Base-by-base conservation (phyloP, 768 basidiomycete genomes). In the Rhodocollybia butyracea region DNA sequence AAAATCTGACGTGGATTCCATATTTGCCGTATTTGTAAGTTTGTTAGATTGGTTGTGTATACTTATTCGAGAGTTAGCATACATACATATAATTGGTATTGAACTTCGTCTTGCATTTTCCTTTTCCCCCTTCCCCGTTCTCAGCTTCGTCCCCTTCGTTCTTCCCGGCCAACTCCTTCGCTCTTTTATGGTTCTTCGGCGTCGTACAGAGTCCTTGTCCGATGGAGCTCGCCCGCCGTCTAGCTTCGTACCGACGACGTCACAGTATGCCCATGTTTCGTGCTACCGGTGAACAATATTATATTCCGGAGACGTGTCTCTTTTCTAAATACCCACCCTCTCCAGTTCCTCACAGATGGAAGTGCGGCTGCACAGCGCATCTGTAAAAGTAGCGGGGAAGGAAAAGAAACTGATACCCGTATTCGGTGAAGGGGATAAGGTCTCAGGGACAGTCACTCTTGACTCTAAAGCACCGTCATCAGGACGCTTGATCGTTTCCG, bases 331-430 rank as follows among this genome's bases (percentile, higher is more conserved):
- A 21, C 31, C 22, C 42, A 43, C 19, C 34, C 21, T 40, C 22
- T 42, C 38, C 58, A 84, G 83, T 22, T 81, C 82, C 22, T 63
- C 76, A 22, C 78, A 81, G 60, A 68, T 88, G 62, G 81, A 86
- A 59, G 73, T 89, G 51, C 80, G 81, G 55, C 69, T 89, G 26
- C 77, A 81, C 54, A 87, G 85, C 54, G 77, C 83, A 5, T 83
- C 79, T n/a, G 68, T 86, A 11, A 83, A 81, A 63, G 65, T 76
- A n/a, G 68, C 75, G 38, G 67, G 70, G 38, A 65, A 60, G 29
- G 64, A 65, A 34, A 57, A 57, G 51, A 63, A 73, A 3, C 68
- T 72, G 12, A 57, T 78, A 12, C 75, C 86, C 1, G 82, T 88
- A 3, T 89, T 85, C 59, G 76, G 79, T 31, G 78, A 83, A 50